Percentiles rank a stretch among this genome's conserved stretches.
These are phyloP conservation scores for Berberis vulgaris DNA, from an alignment of 164 flowering plant genomes.

Conservation along the genomic window DNA sequence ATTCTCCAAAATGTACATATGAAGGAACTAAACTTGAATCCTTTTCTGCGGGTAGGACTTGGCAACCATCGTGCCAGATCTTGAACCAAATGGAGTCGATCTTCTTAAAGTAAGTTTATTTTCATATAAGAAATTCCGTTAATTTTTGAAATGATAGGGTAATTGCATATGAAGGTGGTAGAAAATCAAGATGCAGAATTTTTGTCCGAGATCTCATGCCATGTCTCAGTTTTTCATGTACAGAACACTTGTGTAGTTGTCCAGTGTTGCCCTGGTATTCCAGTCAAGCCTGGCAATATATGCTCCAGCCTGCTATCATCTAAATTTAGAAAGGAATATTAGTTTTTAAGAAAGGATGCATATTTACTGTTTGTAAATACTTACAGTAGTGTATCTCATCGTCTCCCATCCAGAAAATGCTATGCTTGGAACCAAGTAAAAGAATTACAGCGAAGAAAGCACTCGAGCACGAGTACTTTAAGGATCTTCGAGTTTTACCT, in stretches of 20 bases:
- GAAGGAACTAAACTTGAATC: neutral
- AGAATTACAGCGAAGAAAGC: slow-evolving; percentile 87
- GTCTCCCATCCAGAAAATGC: slow-evolving; percentile 70
- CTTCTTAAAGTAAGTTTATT: slow-evolving; percentile 69
- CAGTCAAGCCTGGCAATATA: too few species aligned
- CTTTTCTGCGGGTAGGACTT: slow-evolving; percentile 49
- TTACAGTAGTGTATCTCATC: neutral
- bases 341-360: neutral
- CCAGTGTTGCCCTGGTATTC: too few species aligned
- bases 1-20: neutral
- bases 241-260: neutral
- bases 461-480: slow-evolving; percentile 91
- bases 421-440: slow-evolving; percentile 78
- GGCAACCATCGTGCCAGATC: slow-evolving; percentile 60
- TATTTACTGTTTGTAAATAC: neutral
- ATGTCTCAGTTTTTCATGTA: neutral
- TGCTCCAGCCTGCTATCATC: too few species aligned
- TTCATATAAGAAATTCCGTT: neutral
- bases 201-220: neutral
- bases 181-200: neutral
- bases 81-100: slow-evolving; percentile 77
- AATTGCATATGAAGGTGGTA: neutral
- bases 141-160: neutral
- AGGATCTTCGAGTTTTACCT: slow-evolving; percentile 28
- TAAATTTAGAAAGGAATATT: neutral